Evolutionary conservation across 2,329 filamentous ascomycete species (phyloP), one percentile per base, ranked within the genome.

Genomic region (Fusarium globosum): DNA sequence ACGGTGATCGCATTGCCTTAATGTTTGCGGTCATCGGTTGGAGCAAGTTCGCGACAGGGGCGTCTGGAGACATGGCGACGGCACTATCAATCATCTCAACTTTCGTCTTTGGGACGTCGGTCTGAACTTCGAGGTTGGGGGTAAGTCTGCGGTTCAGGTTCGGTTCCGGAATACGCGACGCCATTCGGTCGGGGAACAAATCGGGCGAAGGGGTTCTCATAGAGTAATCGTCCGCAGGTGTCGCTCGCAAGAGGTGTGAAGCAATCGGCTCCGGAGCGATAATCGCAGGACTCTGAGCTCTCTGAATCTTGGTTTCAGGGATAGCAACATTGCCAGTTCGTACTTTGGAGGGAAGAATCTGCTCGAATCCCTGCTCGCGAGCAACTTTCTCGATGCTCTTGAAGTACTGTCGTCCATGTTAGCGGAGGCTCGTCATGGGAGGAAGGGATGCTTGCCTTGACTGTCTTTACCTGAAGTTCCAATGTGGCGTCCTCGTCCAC

Each of bases 401-500:
- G 81, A 93, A 93, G 80, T 93, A 93, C 84, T 90, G 73, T 43
- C 9, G 41, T 20, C 20, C 10, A 18, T 62, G 42, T 61, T 66
- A 71, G 62, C 18, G 20, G 36, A 13, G 23, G 3, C 42, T 11
- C 23, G 6, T 23, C 21, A 21, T 15, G 20, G 30, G 16, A 18
- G 12, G 26, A 13, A 33, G 28, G 1, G 2, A 12, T 53, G 39
- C 80, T 77, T 80, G 87, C 88, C 84, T 88, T 89, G 77, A 93
- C 92, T 0, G 92, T 93, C 85, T 93, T 93, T 70, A 93, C 91
- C 80, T 91, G 91, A 58, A 94, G 84, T 80, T 93, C 91, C 20
- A 92, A 84, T 3, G 92, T 94, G 21, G 92, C 91, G 79, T 96
- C 93, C 77, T 96, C 93, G 77, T 97, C 94, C 51, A 93, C 93